phyloP scores from a whole-genome alignment of 129 eudicot species.

The Escallonia rubra region DNA sequence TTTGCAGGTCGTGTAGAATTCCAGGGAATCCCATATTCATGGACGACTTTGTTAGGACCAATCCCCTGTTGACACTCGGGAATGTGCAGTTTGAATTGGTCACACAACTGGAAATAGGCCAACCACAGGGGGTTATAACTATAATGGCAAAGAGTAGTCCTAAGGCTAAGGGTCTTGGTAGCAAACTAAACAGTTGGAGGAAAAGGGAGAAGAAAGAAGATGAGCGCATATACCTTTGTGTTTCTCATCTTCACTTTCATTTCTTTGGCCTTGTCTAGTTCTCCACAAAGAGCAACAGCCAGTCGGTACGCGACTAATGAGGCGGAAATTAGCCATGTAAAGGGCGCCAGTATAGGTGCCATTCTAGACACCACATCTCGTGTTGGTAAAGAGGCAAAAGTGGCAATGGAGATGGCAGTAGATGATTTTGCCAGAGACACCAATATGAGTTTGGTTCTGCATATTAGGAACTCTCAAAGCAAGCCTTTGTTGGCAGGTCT shows the following conservation, averaged over 20 bases:
- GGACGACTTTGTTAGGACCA: not conserved
- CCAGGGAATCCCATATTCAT: not conserved
- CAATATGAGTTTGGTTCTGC: constrained; percentile 15
- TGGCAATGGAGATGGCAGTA: constrained; percentile 48
- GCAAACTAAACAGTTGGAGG: not conserved
- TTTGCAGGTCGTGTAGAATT: not conserved
- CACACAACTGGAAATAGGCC: not conserved
- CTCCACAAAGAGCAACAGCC: constrained; percentile 13
- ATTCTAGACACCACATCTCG: constrained; percentile 34
- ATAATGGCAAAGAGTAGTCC: not conserved
- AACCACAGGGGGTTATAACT: not conserved
- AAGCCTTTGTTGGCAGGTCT: constrained; percentile 33
- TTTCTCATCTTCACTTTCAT: constrained; percentile 2
- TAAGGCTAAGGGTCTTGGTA: not conserved
- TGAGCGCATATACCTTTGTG: not conserved
- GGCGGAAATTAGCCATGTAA: not conserved
- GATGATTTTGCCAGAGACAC: constrained; percentile 27
- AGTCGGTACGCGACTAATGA: not conserved
- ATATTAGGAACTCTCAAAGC: constrained; percentile 20
- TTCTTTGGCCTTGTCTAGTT: constrained; percentile 9
- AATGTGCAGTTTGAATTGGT: not conserved
- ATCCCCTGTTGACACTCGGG: not conserved
- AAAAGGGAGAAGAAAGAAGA: not conserved
- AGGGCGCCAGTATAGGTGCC: constrained; percentile 22
- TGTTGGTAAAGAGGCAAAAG: constrained; percentile 45